Percentiles rank a stretch among this genome's conserved stretches.
Evolutionary conservation across 768 basidiomycete genomes (phyloP).

Genomic region (Phlegmacium glaucopus): DNA sequence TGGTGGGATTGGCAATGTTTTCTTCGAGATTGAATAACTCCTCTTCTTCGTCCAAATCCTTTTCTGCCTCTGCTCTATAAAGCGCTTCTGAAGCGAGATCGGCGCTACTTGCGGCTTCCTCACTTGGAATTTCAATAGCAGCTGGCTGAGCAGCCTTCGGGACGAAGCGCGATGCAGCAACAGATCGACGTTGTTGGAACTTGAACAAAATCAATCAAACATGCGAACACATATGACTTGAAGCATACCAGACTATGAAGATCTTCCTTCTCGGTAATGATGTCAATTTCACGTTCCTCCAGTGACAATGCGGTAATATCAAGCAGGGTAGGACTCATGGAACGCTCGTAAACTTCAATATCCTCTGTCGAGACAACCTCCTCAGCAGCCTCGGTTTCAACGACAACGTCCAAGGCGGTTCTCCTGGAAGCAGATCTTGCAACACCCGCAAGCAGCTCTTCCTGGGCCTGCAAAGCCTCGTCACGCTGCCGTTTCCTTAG

Average conservation of each 20-base stretch:
- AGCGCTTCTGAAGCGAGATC: constrained; percentile 88
- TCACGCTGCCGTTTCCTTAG: constrained; percentile 94
- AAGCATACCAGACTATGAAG: constrained; percentile 56
- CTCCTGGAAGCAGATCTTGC: constrained; percentile 51
- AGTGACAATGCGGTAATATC: constrained; percentile 66
- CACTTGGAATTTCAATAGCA: constrained; percentile 51
- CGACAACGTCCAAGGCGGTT: constrained; percentile 31
- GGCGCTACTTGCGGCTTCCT: constrained; percentile 57
- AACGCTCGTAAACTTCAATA: constrained; percentile 76
- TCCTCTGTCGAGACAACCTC: constrained; percentile 48
- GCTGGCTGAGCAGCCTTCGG: constrained; percentile 65
- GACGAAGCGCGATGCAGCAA: constrained; percentile 86
- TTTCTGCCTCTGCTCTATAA: constrained; percentile 88
- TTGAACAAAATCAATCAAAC: constrained; percentile 23
- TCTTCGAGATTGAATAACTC: constrained; percentile 95
- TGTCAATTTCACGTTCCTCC: constrained; percentile 82
- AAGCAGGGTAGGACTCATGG: constrained; percentile 81
- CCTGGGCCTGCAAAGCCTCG: constrained; percentile 91
- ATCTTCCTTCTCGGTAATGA: constrained; percentile 69
- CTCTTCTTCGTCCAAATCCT: constrained; percentile 93
- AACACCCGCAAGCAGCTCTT: constrained; percentile 83
- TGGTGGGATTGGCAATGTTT: constrained; percentile 74
- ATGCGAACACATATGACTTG: background rate
- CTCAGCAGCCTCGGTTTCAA: constrained; percentile 27
- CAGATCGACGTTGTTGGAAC: constrained; percentile 76